Percentiles rank a stretch among this genome's conserved stretches.
phyloP scores from a whole-genome alignment of 208 protist species.

The Leishmania mexicana region DNA sequence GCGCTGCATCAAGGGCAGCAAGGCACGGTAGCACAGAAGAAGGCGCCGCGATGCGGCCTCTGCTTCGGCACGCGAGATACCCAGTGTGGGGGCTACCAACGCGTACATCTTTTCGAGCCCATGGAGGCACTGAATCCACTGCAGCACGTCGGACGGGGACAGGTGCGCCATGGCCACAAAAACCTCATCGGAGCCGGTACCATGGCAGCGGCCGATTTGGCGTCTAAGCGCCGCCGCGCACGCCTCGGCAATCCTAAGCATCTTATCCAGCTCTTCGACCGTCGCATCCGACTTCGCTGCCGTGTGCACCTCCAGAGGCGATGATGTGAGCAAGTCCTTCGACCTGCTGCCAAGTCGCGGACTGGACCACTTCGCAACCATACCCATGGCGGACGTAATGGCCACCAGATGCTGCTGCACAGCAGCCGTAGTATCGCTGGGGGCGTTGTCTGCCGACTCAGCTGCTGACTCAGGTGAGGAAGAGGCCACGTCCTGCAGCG shows the following conservation, averaged over 20 bases:
- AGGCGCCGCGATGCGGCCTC: constrained; percentile 13
- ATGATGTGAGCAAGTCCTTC: neutral
- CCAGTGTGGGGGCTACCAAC: neutral
- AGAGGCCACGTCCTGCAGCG: constrained; percentile 27
- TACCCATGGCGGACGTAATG: constrained; percentile 62
- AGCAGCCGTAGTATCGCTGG: neutral
- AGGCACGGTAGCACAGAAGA: constrained; percentile 23
- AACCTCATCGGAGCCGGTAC: constrained; percentile 4
- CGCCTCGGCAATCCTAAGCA: constrained; percentile 25
- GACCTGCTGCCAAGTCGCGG: neutral
- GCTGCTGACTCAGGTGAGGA: neutral
- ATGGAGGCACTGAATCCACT: constrained; percentile 33
- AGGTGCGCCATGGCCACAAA: constrained; percentile 15
- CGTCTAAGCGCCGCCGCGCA: constrained; percentile 22
- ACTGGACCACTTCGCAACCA: constrained; percentile 44
- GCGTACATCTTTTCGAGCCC: constrained; percentile 28
- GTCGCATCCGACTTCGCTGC: neutral
- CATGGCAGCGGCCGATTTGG: neutral
- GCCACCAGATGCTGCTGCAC: constrained; percentile 45
- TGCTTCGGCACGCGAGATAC: neutral
- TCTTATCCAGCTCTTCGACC: constrained; percentile 13
- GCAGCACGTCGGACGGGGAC: constrained; percentile 22
- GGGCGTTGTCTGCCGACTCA: constrained; percentile 5
- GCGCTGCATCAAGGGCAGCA: constrained; percentile 18
- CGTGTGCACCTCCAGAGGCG: neutral